phyloP scores from a whole-genome alignment of 768 basidiomycete species.

The Boletus edulis region DNA sequence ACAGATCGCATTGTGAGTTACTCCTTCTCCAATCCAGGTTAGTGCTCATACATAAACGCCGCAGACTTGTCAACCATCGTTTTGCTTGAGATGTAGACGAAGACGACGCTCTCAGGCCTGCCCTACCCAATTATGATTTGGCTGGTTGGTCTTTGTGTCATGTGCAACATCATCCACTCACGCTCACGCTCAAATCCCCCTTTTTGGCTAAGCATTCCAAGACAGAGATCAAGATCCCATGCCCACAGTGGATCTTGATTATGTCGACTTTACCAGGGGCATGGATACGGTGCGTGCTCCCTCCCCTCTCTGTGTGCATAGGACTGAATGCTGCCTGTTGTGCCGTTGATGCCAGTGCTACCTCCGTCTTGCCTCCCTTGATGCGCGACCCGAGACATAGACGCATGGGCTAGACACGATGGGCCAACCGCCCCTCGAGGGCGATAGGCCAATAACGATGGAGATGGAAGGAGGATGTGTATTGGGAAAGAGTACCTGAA shows the following conservation, averaged over 20 bases:
- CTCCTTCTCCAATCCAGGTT: too few species aligned
- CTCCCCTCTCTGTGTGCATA: background rate
- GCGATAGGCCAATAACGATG: conserved; percentile 35
- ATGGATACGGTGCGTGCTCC: conserved; percentile 57
- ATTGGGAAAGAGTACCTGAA: conserved; percentile 80
- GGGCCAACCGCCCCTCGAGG: conserved; percentile 30
- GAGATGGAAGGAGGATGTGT: conserved; percentile 70
- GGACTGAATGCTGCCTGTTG: background rate
- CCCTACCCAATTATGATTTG: conserved; percentile 58
- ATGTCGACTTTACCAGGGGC: conserved; percentile 80
- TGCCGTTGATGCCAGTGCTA: conserved; percentile 53
- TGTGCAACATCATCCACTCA: conserved; percentile 58
- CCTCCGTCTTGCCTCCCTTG: conserved; percentile 61
- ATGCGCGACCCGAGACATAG: conserved; percentile 38
- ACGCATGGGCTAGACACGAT: conserved; percentile 50
- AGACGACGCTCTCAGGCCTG: conserved; percentile 23
- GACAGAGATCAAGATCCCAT: background rate
- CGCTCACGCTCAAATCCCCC: conserved; percentile 64
- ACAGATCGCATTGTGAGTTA: too few species aligned
- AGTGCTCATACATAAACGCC: too few species aligned
- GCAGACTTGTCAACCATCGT: too few species aligned
- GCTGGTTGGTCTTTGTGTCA: conserved; percentile 66
- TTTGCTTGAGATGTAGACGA: background rate
- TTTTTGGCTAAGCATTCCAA: conserved; percentile 44
- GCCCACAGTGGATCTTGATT: conserved; percentile 50